Base-by-base conservation (phyloP, 2,329 filamentous ascomycete species). In the Rutstroemia sp. region DNA sequence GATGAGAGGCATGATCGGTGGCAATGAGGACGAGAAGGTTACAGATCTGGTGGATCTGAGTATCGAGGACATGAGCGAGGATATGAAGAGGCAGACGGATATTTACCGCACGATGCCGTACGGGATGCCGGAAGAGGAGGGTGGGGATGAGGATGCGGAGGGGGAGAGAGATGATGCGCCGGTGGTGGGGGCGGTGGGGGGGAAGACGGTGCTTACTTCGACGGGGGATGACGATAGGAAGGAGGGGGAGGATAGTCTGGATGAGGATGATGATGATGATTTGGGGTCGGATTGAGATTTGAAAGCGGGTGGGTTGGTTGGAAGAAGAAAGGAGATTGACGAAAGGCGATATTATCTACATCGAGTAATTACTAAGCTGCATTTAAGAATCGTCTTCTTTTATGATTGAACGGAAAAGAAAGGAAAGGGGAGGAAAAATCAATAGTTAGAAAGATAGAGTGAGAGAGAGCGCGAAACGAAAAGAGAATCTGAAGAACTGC, bases 1-100 rank as follows among this genome's bases (percentile, higher is more conserved):
- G 34, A 63, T 64, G 48, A 61, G 58, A 44, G 45, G 46, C 12
- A 30, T 37, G 16, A 44, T 54, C 10, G 39, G 48, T 14, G 30
- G 39, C 17, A 51, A 45, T 8, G 34, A 37, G 16, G 55, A 54
- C 14, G 51, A 48, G 27, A 46, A 53, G 25, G 23, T 44, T n/a
- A 45, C 46, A 19, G 55, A 57, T 57, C 37, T 54, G 23, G 54
- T 56, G 42, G 48, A 56, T 56, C 41, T 56, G 21, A 51, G 42
- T 16, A 54, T 48, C 48, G 17, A 21, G 27, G 55, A 57, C n/a
- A 12, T 34, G 19, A 34, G 37, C 1, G 9, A 47, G 25, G 50
- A 52, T 19, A 57, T 39, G 50, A 54, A 57, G 25, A 39, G 46
- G 44, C 37, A 30, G 17, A 57, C 39, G 27, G 55, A 53, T 19